phyloP scores from a whole-genome alignment of 192 early-diverging fungal species.

The Podila horticola region DNA sequence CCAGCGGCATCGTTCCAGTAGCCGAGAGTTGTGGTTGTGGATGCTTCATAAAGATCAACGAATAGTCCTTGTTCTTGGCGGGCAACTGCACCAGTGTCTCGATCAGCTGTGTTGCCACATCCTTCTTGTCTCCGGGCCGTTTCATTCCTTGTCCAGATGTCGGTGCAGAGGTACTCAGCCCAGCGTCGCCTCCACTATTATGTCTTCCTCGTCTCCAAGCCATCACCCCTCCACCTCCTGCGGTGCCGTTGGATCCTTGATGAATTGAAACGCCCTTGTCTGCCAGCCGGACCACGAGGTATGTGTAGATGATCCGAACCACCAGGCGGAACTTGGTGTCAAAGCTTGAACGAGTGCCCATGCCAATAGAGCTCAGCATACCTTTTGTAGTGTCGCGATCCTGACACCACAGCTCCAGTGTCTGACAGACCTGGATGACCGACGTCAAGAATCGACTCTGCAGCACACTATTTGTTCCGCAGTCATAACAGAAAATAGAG shows the following conservation, averaged over 20 bases:
- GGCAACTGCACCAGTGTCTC: constrained; percentile 33
- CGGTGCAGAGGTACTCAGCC: background rate
- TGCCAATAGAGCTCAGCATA: constrained; percentile 36
- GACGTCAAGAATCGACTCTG: constrained; percentile 45
- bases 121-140: constrained; percentile 3
- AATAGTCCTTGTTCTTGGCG: constrained; percentile 46
- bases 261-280: constrained; percentile 44
- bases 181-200: background rate
- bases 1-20: background rate
- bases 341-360: constrained; percentile 34
- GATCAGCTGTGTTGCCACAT: constrained; percentile 16
- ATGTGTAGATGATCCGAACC: constrained; percentile 40
- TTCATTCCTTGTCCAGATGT: background rate
- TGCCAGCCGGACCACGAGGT: constrained; percentile 27
- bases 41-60: constrained; percentile 14
- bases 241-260: background rate
- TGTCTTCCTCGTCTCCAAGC: constrained; percentile 34
- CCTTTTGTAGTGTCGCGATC: constrained; percentile 39
- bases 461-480: constrained; percentile 10
- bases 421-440: constrained; percentile 36
- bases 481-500: background rate
- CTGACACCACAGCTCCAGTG: constrained; percentile 32
- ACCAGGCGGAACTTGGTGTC: constrained; percentile 40
- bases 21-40: constrained; percentile 11
- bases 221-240: constrained; percentile 13